These are phyloP conservation scores for Nyctanthes arbortristis DNA, from an alignment of 257 asterid genomes.

Conservation along the genomic window DNA sequence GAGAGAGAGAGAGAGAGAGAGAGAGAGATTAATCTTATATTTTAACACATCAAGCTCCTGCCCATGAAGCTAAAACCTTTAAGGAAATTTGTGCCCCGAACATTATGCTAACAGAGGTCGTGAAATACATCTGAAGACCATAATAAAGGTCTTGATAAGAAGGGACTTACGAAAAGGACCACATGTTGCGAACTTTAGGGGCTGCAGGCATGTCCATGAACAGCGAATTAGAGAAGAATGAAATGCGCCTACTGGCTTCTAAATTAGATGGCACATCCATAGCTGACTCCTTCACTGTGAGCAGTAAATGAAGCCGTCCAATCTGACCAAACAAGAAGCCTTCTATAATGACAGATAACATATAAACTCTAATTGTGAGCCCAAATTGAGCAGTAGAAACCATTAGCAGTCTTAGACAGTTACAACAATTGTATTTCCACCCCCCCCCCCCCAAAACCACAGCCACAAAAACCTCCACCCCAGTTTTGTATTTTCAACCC, in stretches of 20 bases:
- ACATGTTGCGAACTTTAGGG: slow-evolving; percentile 98
- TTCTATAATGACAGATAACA: slow-evolving; percentile 11
- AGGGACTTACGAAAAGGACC: slow-evolving; percentile 88
- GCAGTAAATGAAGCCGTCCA: slow-evolving; percentile 82
- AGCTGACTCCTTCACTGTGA: slow-evolving; percentile 94
- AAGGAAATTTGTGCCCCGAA: neutral
- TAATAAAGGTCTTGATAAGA: slow-evolving; percentile 13
- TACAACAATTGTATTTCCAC: neutral
- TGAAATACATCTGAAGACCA: slow-evolving; percentile 5
- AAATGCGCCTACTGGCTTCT: slow-evolving; percentile 95
- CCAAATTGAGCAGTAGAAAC: neutral
- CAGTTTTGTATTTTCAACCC: too few relatives aligned
- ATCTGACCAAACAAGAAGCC: slow-evolving; percentile 53
- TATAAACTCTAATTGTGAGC: neutral
- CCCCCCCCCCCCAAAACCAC: neutral
- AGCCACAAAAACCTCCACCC: too few relatives aligned
- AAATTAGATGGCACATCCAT: slow-evolving; percentile 98
- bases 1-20: too few relatives aligned
- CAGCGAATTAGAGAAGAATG: slow-evolving; percentile 95
- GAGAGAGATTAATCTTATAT: neutral
- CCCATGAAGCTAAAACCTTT: neutral
- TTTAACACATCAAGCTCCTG: neutral
- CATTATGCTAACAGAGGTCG: neutral
- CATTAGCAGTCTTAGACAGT: neutral
- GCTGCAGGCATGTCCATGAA: slow-evolving; percentile 98